Evolutionary conservation across 805 yeast genomes (phyloP), one percentile per base, ranked within the genome.

Genomic region (Metschnikowia similis): DNA sequence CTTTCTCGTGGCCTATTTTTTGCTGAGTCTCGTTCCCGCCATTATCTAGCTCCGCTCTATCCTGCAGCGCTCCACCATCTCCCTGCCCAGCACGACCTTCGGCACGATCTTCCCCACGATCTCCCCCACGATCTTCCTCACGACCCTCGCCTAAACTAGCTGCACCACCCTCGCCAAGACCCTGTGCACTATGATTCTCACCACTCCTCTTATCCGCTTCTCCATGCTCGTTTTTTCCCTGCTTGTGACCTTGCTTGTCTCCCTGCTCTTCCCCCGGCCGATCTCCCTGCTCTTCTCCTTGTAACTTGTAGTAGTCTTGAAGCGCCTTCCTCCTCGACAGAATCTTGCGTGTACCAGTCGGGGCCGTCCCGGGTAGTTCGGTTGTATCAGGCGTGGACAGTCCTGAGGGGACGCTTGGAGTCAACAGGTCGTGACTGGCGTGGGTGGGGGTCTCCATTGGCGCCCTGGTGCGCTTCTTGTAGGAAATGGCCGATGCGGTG

Each of bases 271-370:
- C 36, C 1, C 28, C 27, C 34, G 2, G 34, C 26, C 17, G 62
- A 31, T 14, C 17, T 29, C 50, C 29, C n/a, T 17, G 26, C 31
- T 10, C 8, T 5, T 29, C 26, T 13, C 27, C n/a, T 8, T 64
- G 65, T 17, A 73, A 50, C 42, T 69, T 66, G 51, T 73, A 73
- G 55, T 71, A 73, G 36, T 71, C 75, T 52, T 73, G 76, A 4
- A 73, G 61, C 11, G 76, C 76, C 54, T 66, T 68, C 26, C 78
- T 61, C 47, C 76, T 57, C 1, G 69, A 60, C 71, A 66, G 71
- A 1, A 71, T 66, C 45, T 66, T 71, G n/a, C 74, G 52, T 4
- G 60, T 46, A n/a, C 54, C 47, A 26, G 45, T 10, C 10, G 34
- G 14, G 14, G 9, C 21, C 16, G 9, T 16, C 10, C 10, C 14